Percentiles rank a stretch among this genome's conserved stretches.
Evolutionary conservation across 495 filamentous ascomycete species (phyloP).

Genomic region (Rostrohypoxylon terebratum): DNA sequence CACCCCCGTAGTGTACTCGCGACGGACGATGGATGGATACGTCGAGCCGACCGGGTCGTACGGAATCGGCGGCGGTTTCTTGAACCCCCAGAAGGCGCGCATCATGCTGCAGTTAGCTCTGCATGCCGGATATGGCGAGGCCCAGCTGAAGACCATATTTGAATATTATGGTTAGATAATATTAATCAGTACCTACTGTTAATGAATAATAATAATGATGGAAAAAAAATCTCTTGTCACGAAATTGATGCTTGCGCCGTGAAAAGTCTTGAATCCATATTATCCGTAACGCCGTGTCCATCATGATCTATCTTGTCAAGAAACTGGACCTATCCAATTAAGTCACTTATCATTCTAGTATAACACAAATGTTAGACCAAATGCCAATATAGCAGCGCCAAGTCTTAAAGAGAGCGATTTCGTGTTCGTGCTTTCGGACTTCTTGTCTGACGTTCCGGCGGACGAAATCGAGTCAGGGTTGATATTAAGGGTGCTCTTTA

Average conservation of each 20-base stretch:
- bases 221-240: background rate
- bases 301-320: constrained; percentile 10
- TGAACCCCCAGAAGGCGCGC: constrained; percentile 53
- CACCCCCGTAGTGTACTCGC: constrained; percentile 45
- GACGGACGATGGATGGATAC: constrained; percentile 47
- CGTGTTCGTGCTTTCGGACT: constrained; percentile 18
- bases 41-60: constrained; percentile 29
- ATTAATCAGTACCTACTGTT: background rate
- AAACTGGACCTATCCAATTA: background rate
- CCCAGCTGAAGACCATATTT: constrained; percentile 34
- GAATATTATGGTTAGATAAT: constrained; percentile 33
- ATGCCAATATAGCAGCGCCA: constrained; percentile 2
- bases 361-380: constrained; percentile 14
- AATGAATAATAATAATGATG: constrained; percentile 6
- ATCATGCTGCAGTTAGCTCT: constrained; percentile 52
- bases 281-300: background rate
- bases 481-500: constrained; percentile 43
- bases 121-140: constrained; percentile 38
- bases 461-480: constrained; percentile 22
- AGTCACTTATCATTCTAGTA: constrained; percentile 16
- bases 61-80: constrained; percentile 46
- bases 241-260: background rate
- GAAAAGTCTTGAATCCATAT: background rate
- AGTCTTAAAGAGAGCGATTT: background rate
- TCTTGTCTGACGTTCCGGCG: constrained; percentile 18